phyloP scores from a whole-genome alignment of 164 flowering plant genomes.

The Chimonanthus praecox region DNA sequence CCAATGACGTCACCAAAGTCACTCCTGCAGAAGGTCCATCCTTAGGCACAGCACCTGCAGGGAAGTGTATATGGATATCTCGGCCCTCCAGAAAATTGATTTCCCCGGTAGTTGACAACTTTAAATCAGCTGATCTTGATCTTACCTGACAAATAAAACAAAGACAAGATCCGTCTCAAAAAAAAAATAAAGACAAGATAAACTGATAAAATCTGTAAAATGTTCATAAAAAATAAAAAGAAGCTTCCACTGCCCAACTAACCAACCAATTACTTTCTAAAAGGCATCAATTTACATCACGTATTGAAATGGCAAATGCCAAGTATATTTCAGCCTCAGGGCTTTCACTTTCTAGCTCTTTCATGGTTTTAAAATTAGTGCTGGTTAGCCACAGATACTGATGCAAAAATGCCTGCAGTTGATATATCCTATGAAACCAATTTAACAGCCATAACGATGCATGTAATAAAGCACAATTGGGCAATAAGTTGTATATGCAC shows the following conservation, averaged over 20 bases:
- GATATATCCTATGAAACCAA: neutral
- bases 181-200: no score
- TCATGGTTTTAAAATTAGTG: neutral
- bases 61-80: slow-evolving; percentile 96
- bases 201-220: neutral
- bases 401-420: neutral
- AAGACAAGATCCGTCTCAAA: neutral
- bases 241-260: neutral
- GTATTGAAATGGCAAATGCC: neutral
- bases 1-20: slow-evolving; percentile 90
- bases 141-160: slow-evolving; percentile 46
- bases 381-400: neutral
- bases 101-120: slow-evolving; percentile 46
- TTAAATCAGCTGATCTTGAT: slow-evolving; percentile 76
- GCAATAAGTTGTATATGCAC: neutral
- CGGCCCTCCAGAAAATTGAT: slow-evolving; percentile 69
- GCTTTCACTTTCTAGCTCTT: neutral
- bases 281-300: neutral
- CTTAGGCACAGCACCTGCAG: slow-evolving; percentile 98
- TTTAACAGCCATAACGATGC: neutral
- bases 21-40: slow-evolving; percentile 99
- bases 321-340: neutral
- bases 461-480: neutral
- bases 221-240: neutral
- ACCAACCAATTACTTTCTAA: neutral